A percentile compares a stretch with the other conserved stretches of the same genome.
Evolutionary conservation across 345 rosid species (phyloP).

Genomic region (Hevea brasiliensis): DNA sequence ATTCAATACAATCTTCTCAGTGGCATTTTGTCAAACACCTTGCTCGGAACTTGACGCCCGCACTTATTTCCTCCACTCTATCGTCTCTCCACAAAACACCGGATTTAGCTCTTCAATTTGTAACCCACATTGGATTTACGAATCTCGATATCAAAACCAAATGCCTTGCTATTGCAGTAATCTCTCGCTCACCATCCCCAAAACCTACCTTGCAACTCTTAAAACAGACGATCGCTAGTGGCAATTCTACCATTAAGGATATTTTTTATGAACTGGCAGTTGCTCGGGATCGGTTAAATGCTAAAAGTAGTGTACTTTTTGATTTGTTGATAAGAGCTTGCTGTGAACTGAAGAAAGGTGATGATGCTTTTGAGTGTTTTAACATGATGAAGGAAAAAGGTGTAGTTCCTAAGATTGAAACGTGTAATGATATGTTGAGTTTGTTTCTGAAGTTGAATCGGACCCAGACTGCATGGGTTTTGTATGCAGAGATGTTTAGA

Average conservation of each 20-base stretch:
- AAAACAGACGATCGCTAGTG: conserved; percentile 35
- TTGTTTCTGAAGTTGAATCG: conserved; percentile 56
- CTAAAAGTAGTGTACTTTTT: conserved; percentile 49
- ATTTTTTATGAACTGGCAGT: conserved; percentile 51
- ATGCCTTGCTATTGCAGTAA: conserved; percentile 59
- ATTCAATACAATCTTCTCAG: conserved; percentile 51
- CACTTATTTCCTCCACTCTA: conserved; percentile 47
- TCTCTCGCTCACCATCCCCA: conserved; percentile 57
- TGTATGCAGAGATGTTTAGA: conserved; percentile 94
- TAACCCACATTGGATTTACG: conserved; percentile 38
- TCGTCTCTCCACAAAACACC: conserved; percentile 52
- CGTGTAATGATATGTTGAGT: conserved; percentile 69
- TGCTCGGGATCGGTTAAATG: conserved; percentile 44
- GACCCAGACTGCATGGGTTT: conserved; percentile 65
- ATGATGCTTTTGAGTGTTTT: conserved; percentile 65
- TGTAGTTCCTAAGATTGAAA: conserved; percentile 60
- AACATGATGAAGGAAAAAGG: conserved; percentile 66
- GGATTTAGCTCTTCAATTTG: conserved; percentile 53
- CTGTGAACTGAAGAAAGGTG: conserved; percentile 61
- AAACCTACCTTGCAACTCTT: conserved; percentile 56
- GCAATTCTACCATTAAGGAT: conserved; percentile 27
- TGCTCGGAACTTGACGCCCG: conserved; percentile 42
- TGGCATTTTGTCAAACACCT: conserved; percentile 78
- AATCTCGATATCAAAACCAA: conserved; percentile 51
- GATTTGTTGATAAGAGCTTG: conserved; percentile 62